phyloP scores from a whole-genome alignment of 1,284 basidiomycete genomes.

The Peniophora sp. region DNA sequence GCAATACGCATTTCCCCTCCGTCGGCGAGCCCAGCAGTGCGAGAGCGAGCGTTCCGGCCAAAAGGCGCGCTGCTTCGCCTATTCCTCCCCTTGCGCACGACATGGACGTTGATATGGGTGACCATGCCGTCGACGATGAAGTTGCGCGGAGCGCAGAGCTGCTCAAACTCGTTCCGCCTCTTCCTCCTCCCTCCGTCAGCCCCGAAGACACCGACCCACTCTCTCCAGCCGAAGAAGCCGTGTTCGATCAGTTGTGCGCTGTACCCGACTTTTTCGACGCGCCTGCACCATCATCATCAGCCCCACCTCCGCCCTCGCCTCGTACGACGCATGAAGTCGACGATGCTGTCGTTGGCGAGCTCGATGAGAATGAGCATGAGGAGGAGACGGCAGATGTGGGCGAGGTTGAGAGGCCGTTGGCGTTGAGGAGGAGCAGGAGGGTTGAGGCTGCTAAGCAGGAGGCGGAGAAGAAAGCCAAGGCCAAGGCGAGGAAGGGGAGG shows the following conservation, averaged over 20 bases:
- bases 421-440: conserved; percentile 55
- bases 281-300: conserved; percentile 15
- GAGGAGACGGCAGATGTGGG: conserved; percentile 21
- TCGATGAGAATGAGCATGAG: conserved; percentile 7
- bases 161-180: no score
- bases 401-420: conserved; percentile 10
- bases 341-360: not conserved
- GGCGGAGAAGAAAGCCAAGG: not conserved
- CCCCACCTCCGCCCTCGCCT: not conserved
- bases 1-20: no score
- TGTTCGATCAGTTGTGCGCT: conserved; percentile 55
- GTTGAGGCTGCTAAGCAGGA: conserved; percentile 48
- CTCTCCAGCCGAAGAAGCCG: conserved; percentile 61
- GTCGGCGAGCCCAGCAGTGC: no score
- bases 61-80: no score
- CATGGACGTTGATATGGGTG: no score
- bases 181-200: no score
- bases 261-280: conserved; percentile 43
- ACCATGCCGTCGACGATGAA: no score
- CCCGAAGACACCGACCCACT: conserved; percentile 31
- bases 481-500: not conserved
- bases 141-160: no score
- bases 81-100: no score
- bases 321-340: conserved; percentile 1
- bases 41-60: no score